Evolutionary conservation across 2,329 filamentous ascomycete genomes (phyloP).

Genomic region (Fusarium luffae): DNA sequence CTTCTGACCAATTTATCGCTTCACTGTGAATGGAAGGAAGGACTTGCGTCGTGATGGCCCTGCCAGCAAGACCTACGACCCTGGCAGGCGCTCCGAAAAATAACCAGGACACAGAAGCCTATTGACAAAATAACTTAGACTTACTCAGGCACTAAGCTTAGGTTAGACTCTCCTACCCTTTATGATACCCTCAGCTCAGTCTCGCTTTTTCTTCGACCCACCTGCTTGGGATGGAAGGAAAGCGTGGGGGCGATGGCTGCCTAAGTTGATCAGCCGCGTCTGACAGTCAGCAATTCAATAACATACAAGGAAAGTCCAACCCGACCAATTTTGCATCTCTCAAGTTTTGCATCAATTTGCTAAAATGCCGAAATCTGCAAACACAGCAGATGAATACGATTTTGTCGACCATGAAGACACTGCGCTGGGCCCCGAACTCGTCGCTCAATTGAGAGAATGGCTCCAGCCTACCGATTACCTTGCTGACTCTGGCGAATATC

Average conservation of each 20-base stretch:
- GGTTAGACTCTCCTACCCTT: too few species aligned
- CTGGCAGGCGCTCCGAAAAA: too few species aligned
- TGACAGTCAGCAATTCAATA: background rate
- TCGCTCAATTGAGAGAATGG: slow-evolving; percentile 40
- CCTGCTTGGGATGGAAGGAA: background rate
- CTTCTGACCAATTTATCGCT: too few species aligned
- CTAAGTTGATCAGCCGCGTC: background rate
- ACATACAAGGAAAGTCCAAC: background rate
- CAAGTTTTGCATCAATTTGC: background rate
- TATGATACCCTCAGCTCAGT: too few species aligned
- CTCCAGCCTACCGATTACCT: slow-evolving; percentile 47
- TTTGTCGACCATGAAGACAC: slow-evolving; percentile 32
- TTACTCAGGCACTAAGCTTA: too few species aligned
- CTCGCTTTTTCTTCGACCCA: too few species aligned
- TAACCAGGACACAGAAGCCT: too few species aligned
- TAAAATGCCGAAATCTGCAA: slow-evolving; percentile 30
- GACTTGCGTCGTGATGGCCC: too few species aligned
- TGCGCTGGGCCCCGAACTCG: slow-evolving; percentile 15
- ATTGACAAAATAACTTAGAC: too few species aligned
- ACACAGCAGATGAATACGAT: slow-evolving; percentile 37
- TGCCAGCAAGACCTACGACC: too few species aligned
- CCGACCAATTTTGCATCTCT: background rate
- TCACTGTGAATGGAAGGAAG: too few species aligned
- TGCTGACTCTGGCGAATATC: slow-evolving; percentile 43
- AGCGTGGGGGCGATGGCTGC: background rate